Evolutionary conservation across 306 rosid species (phyloP).

Genomic region (Oemleria cerasiformis): DNA sequence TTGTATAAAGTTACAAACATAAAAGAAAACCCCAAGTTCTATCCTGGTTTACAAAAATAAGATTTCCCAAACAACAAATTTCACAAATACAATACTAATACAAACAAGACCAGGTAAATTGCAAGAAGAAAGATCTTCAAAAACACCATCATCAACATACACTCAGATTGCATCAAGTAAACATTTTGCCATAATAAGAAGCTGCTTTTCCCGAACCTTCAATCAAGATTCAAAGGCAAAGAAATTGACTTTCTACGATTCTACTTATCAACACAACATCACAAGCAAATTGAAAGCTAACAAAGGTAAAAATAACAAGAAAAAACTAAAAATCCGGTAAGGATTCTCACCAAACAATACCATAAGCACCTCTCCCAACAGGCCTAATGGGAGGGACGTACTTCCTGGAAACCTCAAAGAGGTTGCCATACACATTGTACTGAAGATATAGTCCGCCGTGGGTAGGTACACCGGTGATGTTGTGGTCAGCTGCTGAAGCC

Average conservation of each 20-base stretch:
- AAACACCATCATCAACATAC: conserved; percentile 15
- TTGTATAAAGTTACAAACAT: background rate
- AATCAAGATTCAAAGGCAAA: background rate
- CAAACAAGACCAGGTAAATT: background rate
- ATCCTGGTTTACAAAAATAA: background rate
- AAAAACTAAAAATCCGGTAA: conserved; percentile 10
- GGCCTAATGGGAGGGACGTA: conserved; percentile 93
- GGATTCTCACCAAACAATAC: conserved; percentile 78
- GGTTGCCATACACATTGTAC: conserved; percentile 85
- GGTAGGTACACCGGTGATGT: conserved; percentile 56
- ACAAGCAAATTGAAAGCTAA: background rate
- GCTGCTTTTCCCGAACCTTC: conserved; percentile 8
- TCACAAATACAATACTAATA: background rate
- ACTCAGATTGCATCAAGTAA: conserved; percentile 7
- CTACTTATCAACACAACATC: background rate
- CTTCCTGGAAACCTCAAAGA: conserved; percentile 84
- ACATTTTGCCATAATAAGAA: conserved; percentile 3
- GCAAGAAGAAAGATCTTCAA: background rate
- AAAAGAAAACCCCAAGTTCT: background rate
- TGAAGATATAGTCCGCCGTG: conserved; percentile 79
- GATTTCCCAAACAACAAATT: background rate
- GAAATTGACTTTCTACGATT: background rate
- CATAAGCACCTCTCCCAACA: conserved; percentile 95
- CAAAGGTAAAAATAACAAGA: conserved; percentile 2
- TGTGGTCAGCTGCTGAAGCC: conserved; percentile 41